phyloP scores from a whole-genome alignment of 345 rosid genomes.

The Rhizophora mangle region DNA sequence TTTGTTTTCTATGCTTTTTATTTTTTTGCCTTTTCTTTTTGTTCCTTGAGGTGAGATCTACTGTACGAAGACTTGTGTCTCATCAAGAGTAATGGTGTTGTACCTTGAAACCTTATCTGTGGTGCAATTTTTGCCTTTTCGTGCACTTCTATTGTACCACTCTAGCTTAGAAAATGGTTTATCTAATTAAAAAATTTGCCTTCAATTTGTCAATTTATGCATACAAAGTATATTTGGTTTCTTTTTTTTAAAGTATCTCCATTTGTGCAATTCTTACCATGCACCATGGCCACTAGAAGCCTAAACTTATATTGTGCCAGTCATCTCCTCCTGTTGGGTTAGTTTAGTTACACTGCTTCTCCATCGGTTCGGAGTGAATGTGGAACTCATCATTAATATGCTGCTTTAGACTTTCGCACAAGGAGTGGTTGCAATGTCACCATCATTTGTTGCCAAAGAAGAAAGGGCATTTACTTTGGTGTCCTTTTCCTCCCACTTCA shows the following conservation, averaged over 20 bases:
- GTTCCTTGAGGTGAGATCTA: slow-evolving; percentile 28
- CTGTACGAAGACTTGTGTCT: slow-evolving; percentile 26
- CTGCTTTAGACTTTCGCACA: slow-evolving; percentile 44
- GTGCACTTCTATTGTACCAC: neutral
- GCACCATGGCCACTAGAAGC: slow-evolving; percentile 8
- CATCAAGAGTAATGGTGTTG: slow-evolving; percentile 16
- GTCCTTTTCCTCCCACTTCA: slow-evolving; percentile 29
- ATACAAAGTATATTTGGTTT: no score
- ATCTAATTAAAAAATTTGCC: neutral
- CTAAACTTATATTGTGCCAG: slow-evolving; percentile 16
- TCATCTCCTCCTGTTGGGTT: slow-evolving; percentile 16
- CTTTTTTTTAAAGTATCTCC: neutral
- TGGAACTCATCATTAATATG: slow-evolving; percentile 30
- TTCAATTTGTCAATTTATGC: no score
- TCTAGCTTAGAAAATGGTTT: no score
- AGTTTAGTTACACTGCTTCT: slow-evolving; percentile 28
- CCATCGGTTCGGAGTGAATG: slow-evolving; percentile 30
- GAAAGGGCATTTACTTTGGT: slow-evolving; percentile 22
- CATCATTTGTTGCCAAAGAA: slow-evolving; percentile 33
- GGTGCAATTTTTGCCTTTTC: slow-evolving; percentile 21
- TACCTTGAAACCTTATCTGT: neutral
- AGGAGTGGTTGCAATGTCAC: slow-evolving; percentile 47
- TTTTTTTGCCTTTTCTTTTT: neutral
- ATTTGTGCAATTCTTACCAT: neutral
- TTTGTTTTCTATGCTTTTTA: slow-evolving; percentile 7